phyloP scores from a whole-genome alignment of 2,329 filamentous ascomycete species.

The Davidsoniella neocaledoniae region DNA sequence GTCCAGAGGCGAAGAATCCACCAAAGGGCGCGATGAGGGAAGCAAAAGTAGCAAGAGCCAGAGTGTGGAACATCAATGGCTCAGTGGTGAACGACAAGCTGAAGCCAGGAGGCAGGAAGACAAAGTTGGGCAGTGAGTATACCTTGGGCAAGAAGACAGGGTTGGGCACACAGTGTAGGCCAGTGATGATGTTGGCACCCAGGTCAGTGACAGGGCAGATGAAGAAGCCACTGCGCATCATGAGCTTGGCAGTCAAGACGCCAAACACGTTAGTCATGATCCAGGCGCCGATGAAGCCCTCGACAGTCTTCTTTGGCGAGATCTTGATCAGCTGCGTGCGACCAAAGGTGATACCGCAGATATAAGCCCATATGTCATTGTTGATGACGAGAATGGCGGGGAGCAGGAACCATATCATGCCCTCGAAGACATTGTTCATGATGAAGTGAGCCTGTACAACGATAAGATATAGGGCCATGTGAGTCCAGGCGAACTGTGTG shows the following conservation, averaged over 20 bases:
- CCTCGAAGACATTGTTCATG: conserved; percentile 99
- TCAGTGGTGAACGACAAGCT: conserved; percentile 54
- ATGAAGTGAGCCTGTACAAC: conserved; percentile 97
- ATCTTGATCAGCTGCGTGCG: conserved; percentile 94
- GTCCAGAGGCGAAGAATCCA: conserved; percentile 91
- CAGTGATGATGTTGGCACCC: conserved; percentile 81
- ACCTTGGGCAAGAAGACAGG: conserved; percentile 71
- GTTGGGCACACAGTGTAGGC: conserved; percentile 78
- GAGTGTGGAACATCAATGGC: conserved; percentile 86
- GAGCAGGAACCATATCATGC: conserved; percentile 99
- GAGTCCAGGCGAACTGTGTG: conserved; percentile 97
- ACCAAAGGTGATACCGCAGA: conserved; percentile 93
- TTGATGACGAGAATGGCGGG: conserved; percentile 90
- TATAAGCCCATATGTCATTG: conserved; percentile 96
- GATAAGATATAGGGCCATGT: conserved; percentile 96
- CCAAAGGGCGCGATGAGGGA: conserved; percentile 95
- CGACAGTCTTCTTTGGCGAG: conserved; percentile 97
- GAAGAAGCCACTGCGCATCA: conserved; percentile 90
- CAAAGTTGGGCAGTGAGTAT: conserved; percentile 56
- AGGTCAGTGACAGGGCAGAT: conserved; percentile 96
- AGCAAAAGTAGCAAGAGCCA: conserved; percentile 81
- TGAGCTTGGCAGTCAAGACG: conserved; percentile 60
- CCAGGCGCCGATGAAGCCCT: conserved; percentile 94
- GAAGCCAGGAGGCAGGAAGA: conserved; percentile 45
- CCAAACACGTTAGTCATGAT: conserved; percentile 84